Conservation (phyloP, 345 rosid genomes). For the Rhizophora apiculata region DNA sequence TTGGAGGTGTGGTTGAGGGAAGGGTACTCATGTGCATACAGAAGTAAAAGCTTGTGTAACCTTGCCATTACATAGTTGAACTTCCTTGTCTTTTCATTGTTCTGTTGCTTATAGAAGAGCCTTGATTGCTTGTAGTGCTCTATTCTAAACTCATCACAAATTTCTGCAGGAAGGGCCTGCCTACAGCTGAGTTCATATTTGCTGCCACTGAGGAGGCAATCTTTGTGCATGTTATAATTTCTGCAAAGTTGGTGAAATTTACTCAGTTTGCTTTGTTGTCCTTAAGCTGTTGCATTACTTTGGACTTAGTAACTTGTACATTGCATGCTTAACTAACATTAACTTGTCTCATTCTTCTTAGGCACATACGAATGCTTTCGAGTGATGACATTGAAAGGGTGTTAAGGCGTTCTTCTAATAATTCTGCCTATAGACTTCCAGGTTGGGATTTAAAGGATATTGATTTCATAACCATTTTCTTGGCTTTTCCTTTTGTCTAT, state of each 20-base stretch:
- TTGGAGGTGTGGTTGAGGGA: no score
- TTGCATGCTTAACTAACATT: constrained; percentile 18
- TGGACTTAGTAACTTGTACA: constrained; percentile 10
- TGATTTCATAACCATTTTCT: neutral
- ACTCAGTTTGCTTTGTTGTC: constrained; percentile 11
- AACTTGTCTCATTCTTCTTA: constrained; percentile 29
- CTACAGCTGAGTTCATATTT: constrained; percentile 82
- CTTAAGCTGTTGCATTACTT: constrained; percentile 9
- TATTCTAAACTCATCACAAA: neutral
- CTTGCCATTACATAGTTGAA: no score
- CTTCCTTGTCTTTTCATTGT: no score
- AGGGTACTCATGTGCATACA: no score
- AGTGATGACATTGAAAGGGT: constrained; percentile 68
- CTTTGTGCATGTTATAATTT: constrained; percentile 77
- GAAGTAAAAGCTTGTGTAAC: no score
- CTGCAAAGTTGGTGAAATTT: constrained; percentile 75
- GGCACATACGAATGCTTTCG: constrained; percentile 84
- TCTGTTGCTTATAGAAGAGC: no score
- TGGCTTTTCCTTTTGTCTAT: no score
- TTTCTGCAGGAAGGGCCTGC: constrained; percentile 83
- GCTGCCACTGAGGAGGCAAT: constrained; percentile 94
- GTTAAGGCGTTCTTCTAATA: constrained; percentile 50
- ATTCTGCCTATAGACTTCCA: constrained; percentile 67
- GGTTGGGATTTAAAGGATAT: constrained; percentile 44
- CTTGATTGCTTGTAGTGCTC: neutral